Conservation (phyloP, 2,329 filamentous ascomycete genomes). For the Juglanconis sp. region DNA sequence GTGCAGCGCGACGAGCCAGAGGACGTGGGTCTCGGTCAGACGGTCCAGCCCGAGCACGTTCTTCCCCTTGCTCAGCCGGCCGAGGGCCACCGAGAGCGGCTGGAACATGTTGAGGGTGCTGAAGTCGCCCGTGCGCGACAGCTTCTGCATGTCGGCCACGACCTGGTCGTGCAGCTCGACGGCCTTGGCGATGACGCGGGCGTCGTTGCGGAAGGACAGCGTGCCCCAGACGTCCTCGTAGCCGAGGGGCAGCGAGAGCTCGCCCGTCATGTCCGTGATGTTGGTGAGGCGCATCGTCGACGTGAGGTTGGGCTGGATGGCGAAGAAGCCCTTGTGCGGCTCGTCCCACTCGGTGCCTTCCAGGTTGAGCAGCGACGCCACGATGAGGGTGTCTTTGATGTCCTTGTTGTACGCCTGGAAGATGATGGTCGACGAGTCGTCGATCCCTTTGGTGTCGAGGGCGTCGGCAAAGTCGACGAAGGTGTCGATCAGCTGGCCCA, state of each 20-base stretch:
- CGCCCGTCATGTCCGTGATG: neutral
- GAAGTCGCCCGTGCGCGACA: slow-evolving; percentile 22
- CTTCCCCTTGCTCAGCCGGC: slow-evolving; percentile 14
- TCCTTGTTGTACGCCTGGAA: slow-evolving; percentile 4
- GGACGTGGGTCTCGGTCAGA: slow-evolving; percentile 19
- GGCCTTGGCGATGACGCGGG: slow-evolving; percentile 31
- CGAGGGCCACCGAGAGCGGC: slow-evolving; percentile 19
- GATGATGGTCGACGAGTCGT: no score
- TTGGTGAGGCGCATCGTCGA: neutral
- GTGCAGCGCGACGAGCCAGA: slow-evolving; percentile 19
- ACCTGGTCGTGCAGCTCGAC: slow-evolving; percentile 29
- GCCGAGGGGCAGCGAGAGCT: no score
- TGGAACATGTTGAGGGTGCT: slow-evolving; percentile 25
- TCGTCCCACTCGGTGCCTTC: no score
- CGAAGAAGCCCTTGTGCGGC: no score
- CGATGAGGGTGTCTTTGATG: neutral
- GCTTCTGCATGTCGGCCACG: slow-evolving; percentile 18
- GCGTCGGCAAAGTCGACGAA: neutral
- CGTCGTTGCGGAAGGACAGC: slow-evolving; percentile 33
- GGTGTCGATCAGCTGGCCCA: neutral
- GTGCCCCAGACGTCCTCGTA: slow-evolving; percentile 30
- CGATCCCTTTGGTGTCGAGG: no score
- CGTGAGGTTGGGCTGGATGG: neutral
- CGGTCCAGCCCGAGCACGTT: slow-evolving; percentile 24
- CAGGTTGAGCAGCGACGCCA: neutral